Base-by-base conservation (phyloP, 164 flowering plant genomes). In the Nymphaea colorata region DNA sequence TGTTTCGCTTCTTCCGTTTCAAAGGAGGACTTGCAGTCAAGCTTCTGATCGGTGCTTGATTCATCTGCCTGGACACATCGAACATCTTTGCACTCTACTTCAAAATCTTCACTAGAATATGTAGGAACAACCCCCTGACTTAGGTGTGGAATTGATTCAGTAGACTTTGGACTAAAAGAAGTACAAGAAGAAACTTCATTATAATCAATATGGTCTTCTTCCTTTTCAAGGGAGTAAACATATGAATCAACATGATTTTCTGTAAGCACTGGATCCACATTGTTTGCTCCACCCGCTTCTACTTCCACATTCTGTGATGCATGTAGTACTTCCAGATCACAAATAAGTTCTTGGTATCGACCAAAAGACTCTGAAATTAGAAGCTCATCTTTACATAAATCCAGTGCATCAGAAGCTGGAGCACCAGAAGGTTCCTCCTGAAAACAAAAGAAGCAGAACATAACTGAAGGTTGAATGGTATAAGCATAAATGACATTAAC, bases 81-180 rank as follows among this genome's bases (percentile, higher is more conserved):
- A 71, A 86, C 94, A 59, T 93, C 93, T 79, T 84, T 88, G 82
- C 90, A 85, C 7, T 57, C 69, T 43, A 76, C 90, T 67, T 85
- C 87, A 44, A 71, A 59, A 59, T 80, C 77, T 71, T 69, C 77
- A 53, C 36, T 57, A 12, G 62, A 72, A 65, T 66, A 17, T 18
- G 44, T 66, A 51, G 73, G 72, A 36, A 71, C 66, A 66, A 81
- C 76, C 62, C 82, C 87, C 81, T 75, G 83, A 59, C 74, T 80
- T n/a, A 74, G 73, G 62, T 68, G 69, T 63, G 82, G 78, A 76
- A 82, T 79, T 55, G 75, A 78, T 59, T 75, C 77, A 71, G 65
- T 71, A 77, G 73, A 81, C 60, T 73, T 69, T 12, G 87, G 79
- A 64, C 76, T 75, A 47, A 62, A 61, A 42, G 79, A 70, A 15